These are phyloP conservation scores for Apiospora sp. DNA, from an alignment of 2,329 filamentous ascomycete species.

Conservation along the genomic window DNA sequence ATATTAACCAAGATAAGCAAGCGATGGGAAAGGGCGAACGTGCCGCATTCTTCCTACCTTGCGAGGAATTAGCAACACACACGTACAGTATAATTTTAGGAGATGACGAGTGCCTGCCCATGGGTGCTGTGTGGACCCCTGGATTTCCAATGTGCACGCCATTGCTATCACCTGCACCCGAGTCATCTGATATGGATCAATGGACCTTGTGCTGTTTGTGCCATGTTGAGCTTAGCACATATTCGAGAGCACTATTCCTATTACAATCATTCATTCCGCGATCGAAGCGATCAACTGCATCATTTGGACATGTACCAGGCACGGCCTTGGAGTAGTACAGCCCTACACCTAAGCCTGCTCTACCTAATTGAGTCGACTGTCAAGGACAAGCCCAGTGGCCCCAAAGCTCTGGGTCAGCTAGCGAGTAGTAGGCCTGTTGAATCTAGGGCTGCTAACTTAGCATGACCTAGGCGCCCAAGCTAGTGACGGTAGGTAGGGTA, in stretches of 20 bases:
- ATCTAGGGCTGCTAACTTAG: background rate
- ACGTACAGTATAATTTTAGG: background rate
- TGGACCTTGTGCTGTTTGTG: background rate
- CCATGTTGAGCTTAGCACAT: background rate
- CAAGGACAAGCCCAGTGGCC: background rate
- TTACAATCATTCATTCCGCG: background rate
- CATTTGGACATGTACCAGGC: background rate
- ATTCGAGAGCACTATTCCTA: background rate
- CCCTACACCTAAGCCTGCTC: slow-evolving; percentile 1
- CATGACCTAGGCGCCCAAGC: background rate
- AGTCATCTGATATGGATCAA: background rate
- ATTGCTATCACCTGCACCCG: background rate
- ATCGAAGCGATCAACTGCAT: background rate
- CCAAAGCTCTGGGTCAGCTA: slow-evolving; percentile 6
- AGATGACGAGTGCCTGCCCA: background rate
- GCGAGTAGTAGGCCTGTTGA: background rate
- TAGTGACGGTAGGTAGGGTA: slow-evolving; percentile 1
- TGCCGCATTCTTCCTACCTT: background rate
- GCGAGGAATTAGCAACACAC: background rate
- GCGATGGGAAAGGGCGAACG: background rate
- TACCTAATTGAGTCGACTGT: background rate
- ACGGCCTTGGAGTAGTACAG: background rate
- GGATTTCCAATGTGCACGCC: background rate
- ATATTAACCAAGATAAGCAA: background rate
- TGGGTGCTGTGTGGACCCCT: background rate